phyloP scores from a whole-genome alignment of 2,329 filamentous ascomycete species.

The Xylaria sp. region DNA sequence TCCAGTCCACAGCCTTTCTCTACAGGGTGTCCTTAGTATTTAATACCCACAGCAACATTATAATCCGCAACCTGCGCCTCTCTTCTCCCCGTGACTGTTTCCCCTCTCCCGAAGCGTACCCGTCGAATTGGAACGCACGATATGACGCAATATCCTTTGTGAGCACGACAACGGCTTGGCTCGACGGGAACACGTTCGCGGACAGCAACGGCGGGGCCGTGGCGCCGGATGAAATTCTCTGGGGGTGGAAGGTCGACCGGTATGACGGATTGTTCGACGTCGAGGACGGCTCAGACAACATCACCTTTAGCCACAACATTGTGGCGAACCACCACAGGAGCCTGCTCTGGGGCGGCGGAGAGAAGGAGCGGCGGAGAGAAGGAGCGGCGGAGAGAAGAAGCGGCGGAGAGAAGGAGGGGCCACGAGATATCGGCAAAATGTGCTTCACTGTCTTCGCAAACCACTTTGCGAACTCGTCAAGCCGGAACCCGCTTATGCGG shows the following conservation, averaged over 20 bases:
- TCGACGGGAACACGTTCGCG: conserved; percentile 31
- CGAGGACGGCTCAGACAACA: conserved; percentile 30
- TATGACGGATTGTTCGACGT: conserved; percentile 33
- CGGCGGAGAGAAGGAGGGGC: conserved; percentile 32
- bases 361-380: conserved; percentile 30
- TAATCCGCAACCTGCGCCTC: conserved; percentile 30
- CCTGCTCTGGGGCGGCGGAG: conserved; percentile 32
- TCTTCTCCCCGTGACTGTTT: conserved; percentile 31
- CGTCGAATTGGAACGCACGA: conserved; percentile 29
- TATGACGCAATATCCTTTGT: conserved; percentile 32
- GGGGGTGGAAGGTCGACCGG: conserved; percentile 31
- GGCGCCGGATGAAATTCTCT: conserved; percentile 25
- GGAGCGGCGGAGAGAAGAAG: too few relatives aligned
- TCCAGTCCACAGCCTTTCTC: conserved; percentile 22
- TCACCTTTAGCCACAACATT: conserved; percentile 33
- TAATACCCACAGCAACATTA: conserved; percentile 29
- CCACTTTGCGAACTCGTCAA: conserved; percentile 28
- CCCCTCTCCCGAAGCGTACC: conserved; percentile 29
- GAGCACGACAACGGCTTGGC: conserved; percentile 25
- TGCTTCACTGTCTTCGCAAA: conserved; percentile 31
- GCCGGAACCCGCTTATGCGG: conserved; percentile 31
- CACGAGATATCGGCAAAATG: conserved; percentile 30
- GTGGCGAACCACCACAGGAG: conserved; percentile 34
- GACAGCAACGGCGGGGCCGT: conserved; percentile 15
- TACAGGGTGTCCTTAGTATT: conserved; percentile 29